These are phyloP conservation scores for Sanchytrium tribonematis DNA, from an alignment of 371 early-diverging fungal species.

Conservation along the genomic window DNA sequence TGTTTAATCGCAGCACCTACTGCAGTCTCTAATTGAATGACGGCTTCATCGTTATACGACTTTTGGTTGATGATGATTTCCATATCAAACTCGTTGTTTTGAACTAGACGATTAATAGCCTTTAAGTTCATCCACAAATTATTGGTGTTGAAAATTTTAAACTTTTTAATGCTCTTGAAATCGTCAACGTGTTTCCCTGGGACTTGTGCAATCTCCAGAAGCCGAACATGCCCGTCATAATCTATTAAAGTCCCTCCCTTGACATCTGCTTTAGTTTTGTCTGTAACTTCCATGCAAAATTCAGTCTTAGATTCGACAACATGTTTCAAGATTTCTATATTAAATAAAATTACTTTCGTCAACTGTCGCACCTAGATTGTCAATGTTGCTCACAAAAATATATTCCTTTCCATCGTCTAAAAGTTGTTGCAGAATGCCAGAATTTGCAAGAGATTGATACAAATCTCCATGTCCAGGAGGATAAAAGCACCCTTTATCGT, in stretches of 20 bases:
- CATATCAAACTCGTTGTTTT: slow-evolving; percentile 46
- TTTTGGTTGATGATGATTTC: slow-evolving; percentile 97
- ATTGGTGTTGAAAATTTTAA: slow-evolving; percentile 99
- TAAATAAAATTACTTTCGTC: slow-evolving; percentile 26
- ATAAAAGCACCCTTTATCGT: slow-evolving; percentile 29
- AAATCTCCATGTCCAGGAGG: slow-evolving; percentile 99
- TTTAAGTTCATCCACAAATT: slow-evolving; percentile 90
- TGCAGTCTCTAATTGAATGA: neutral
- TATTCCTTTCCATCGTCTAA: slow-evolving; percentile 92
- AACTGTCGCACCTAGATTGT: slow-evolving; percentile 95
- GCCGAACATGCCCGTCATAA: slow-evolving; percentile 73
- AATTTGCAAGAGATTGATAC: slow-evolving; percentile 74
- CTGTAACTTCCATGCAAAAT: slow-evolving; percentile 97
- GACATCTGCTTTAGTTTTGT: slow-evolving; percentile 98
- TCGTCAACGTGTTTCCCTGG: slow-evolving; percentile 79
- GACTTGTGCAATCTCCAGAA: slow-evolving; percentile 98
- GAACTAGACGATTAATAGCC: slow-evolving; percentile 78
- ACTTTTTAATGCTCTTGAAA: slow-evolving; percentile 96
- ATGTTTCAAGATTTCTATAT: slow-evolving; percentile 50
- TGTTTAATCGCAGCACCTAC: slow-evolving; percentile 98
- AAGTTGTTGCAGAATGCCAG: slow-evolving; percentile 81
- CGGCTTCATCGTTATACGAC: neutral
- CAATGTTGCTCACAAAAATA: slow-evolving; percentile 96
- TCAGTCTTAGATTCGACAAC: slow-evolving; percentile 65
- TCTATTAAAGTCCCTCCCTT: slow-evolving; percentile 98